Evolutionary conservation across 2,329 filamentous ascomycete genomes (phyloP).

Genomic region (Dactylellina leptospora): DNA sequence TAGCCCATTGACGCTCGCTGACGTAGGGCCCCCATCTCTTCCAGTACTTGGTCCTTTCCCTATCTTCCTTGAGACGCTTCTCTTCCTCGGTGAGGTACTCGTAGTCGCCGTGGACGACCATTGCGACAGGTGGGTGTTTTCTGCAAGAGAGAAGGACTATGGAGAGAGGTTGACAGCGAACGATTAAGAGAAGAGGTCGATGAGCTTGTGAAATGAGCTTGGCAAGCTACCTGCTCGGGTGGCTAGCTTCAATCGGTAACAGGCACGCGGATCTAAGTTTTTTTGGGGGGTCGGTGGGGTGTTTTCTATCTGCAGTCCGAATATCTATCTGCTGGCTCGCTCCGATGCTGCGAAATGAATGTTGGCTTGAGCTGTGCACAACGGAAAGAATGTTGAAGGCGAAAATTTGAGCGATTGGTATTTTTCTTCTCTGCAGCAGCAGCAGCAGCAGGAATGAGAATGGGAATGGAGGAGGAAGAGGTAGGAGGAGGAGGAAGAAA

Average conservation of each 20-base stretch:
- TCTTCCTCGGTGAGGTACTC: constrained; percentile 91
- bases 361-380: constrained; percentile 17
- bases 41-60: constrained; percentile 87
- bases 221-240: constrained; percentile 11
- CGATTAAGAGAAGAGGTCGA: constrained; percentile 17
- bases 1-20: constrained; percentile 94
- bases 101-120: constrained; percentile 90
- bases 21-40: constrained; percentile 98
- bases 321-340: background rate
- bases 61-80: constrained; percentile 85
- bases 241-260: constrained; percentile 47
- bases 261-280: constrained; percentile 18
- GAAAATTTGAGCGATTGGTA: constrained; percentile 26
- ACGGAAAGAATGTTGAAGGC: constrained; percentile 37
- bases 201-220: constrained; percentile 11
- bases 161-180: constrained; percentile 3
- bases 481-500: background rate
- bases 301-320: background rate
- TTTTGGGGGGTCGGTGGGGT: constrained; percentile 1
- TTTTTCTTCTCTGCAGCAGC: constrained; percentile 22
- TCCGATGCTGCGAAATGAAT: background rate
- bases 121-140: constrained; percentile 60
- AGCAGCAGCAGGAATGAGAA: constrained; percentile 24
- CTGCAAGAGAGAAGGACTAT: background rate
- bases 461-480: constrained; percentile 1